These are phyloP conservation scores for Diaporthe longicolla DNA, from an alignment of 2,329 filamentous ascomycete genomes.

Conservation along the genomic window DNA sequence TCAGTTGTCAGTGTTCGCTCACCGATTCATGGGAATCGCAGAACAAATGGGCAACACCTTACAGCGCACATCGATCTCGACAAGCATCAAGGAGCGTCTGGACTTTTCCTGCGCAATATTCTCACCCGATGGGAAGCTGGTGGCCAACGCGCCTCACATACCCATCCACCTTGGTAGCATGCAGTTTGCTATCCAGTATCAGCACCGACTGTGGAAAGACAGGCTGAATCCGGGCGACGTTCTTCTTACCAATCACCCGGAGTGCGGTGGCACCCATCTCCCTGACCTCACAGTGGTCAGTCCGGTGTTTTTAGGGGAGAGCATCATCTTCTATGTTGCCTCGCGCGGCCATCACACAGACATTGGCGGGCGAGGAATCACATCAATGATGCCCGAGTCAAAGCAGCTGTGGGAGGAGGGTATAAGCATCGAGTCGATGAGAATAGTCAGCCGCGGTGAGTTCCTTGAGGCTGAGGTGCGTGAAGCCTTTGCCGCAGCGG, in stretches of 20 bases:
- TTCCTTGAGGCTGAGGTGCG: constrained; percentile 79
- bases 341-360: constrained; percentile 73
- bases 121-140: constrained; percentile 79
- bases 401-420: constrained; percentile 72
- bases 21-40: constrained; percentile 87
- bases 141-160: constrained; percentile 82
- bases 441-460: constrained; percentile 76
- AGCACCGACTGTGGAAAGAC: constrained; percentile 75
- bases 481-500: constrained; percentile 76
- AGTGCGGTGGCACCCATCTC: constrained; percentile 55
- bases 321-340: constrained; percentile 64
- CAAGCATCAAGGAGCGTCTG: constrained; percentile 84
- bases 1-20: constrained; percentile 81
- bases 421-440: constrained; percentile 69
- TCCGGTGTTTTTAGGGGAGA: constrained; percentile 58
- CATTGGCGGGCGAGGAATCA: constrained; percentile 69
- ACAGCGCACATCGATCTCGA: constrained; percentile 84
- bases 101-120: constrained; percentile 88
- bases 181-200: constrained; percentile 83
- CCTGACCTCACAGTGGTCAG: constrained; percentile 57
- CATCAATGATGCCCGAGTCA: constrained; percentile 79
- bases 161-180: constrained; percentile 84
- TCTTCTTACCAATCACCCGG: constrained; percentile 53
- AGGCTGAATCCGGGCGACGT: constrained; percentile 54
- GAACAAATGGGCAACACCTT: constrained; percentile 86